Evolutionary conservation across 257 asterid genomes (phyloP).

Genomic region (Solanum etuberosum): DNA sequence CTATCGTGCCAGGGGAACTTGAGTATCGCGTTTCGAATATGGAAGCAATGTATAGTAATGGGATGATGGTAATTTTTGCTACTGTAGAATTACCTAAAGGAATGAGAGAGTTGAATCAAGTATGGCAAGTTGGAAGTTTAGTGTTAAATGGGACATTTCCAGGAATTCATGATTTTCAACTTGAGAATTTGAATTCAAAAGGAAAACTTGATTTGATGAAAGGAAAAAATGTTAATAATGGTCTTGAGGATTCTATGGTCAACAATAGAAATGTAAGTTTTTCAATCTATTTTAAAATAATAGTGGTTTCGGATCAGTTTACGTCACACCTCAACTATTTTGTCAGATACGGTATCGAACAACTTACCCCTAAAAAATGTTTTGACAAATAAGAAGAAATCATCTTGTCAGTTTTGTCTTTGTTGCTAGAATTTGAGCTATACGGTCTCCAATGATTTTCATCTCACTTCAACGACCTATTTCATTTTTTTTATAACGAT

Average conservation of each 20-base stretch:
- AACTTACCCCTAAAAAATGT: too few species aligned
- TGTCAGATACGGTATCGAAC: background rate
- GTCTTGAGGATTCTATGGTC: constrained; percentile 24
- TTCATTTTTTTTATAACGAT: too few species aligned
- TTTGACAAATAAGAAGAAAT: background rate
- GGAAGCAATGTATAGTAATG: constrained; percentile 29
- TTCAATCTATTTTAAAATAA: background rate
- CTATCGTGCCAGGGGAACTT: constrained; percentile 18
- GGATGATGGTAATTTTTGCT: constrained; percentile 40
- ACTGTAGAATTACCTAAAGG: constrained; percentile 41
- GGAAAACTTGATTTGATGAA: constrained; percentile 31
- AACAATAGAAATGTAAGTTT: constrained; percentile 58
- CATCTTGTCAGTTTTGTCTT: background rate
- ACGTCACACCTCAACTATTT: rapidly evolving
- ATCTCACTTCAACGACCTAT: background rate
- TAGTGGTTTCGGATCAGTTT: background rate
- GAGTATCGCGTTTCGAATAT: background rate
- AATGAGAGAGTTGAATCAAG: constrained; percentile 34
- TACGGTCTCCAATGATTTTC: background rate
- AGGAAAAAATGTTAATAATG: constrained; percentile 28
- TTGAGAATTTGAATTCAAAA: constrained; percentile 35
- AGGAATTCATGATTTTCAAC: constrained; percentile 25
- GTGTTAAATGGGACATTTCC: constrained; percentile 33
- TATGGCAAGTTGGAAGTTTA: constrained; percentile 62
- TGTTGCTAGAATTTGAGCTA: background rate